Evolutionary conservation across 495 filamentous ascomycete genomes (phyloP), one percentile per base, ranked within the genome.

Genomic region (Hypoxylon crocopeplum): DNA sequence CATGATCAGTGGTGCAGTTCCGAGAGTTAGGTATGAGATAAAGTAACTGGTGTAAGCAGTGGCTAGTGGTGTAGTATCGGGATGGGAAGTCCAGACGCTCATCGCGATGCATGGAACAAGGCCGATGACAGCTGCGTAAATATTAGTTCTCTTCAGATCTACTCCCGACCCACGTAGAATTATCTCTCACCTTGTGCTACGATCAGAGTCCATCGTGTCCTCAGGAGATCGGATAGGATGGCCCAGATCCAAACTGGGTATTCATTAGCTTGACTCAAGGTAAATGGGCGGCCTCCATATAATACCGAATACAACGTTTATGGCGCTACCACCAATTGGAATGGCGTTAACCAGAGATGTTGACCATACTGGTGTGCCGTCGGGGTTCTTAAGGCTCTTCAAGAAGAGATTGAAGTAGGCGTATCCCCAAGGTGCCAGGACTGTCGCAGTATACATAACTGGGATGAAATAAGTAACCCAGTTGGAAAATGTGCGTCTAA

Each of bases 321-420:
- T 69, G 7, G 71, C 74, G 12, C 72, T 50, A 12, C 74, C 74
- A 15, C 45, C 61, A 7, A 76, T 73, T 7, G 74, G 72, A 36
- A 76, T 76, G 8, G 64, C 61, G 48, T 76, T 76, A 1, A 76
- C 72, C 48, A 72, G 59, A 38, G 69, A 65, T 2, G 64, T 70
- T 0, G 63, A 59, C 74, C 72, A 76, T 11, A 32, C 56, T 12
- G 71, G 69, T 1, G 62, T 71, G 7, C 72, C 72, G 37, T 76
- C 71, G 2, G 59, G 20, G 8, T 68, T 67, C 16, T 62, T 71
- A 0, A 74, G 46, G 16, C 68, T 71, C 41, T 73, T 74, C 21
- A 76, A 37, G 41, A 76, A 76, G 0, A 76, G 64, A n/a, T 68
- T 69, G 29, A 76, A 76, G 57, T 76, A 76, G 27, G 71, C 66